Conservation (phyloP, 1,284 basidiomycete genomes). For the Ceratobasidium sp. region DNA sequence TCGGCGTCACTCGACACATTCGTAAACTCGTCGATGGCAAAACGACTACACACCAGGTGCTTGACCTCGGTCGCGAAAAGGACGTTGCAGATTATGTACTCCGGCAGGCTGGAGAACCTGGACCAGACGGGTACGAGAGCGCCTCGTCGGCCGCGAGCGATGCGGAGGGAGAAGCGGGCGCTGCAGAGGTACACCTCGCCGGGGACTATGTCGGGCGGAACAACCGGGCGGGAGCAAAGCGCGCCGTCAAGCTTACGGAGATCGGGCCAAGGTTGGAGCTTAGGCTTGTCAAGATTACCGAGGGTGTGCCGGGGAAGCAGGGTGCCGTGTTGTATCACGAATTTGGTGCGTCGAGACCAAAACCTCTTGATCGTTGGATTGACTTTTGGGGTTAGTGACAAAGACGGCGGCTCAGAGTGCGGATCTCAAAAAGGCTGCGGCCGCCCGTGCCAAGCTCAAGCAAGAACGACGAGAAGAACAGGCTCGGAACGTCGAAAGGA, state of each 20-base stretch:
- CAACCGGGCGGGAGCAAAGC: conserved; percentile 89
- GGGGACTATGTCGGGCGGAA: conserved; percentile 96
- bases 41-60: conserved; percentile 60
- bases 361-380: neutral
- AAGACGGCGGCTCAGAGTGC: conserved; percentile 80
- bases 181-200: conserved; percentile 81
- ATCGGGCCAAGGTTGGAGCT: conserved; percentile 97
- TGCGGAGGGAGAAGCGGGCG: conserved; percentile 84
- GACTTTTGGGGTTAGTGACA: conserved; percentile 68
- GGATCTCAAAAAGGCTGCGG: conserved; percentile 77
- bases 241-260: conserved; percentile 93
- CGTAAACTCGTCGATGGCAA: conserved; percentile 86
- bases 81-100: conserved; percentile 98
- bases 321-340: conserved; percentile 92
- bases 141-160: conserved; percentile 76
- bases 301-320: conserved; percentile 92
- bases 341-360: conserved; percentile 70
- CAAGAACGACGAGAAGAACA: conserved; percentile 87
- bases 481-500: conserved; percentile 85
- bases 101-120: conserved; percentile 73
- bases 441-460: conserved; percentile 77
- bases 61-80: conserved; percentile 89
- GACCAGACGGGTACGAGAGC: conserved; percentile 79
- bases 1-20: conserved; percentile 94
- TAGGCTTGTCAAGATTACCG: conserved; percentile 91